Percentiles rank a stretch among this genome's conserved stretches.
Evolutionary conservation across 2,329 filamentous ascomycete species (phyloP).

Genomic region (Sclerotinia nivalis): DNA sequence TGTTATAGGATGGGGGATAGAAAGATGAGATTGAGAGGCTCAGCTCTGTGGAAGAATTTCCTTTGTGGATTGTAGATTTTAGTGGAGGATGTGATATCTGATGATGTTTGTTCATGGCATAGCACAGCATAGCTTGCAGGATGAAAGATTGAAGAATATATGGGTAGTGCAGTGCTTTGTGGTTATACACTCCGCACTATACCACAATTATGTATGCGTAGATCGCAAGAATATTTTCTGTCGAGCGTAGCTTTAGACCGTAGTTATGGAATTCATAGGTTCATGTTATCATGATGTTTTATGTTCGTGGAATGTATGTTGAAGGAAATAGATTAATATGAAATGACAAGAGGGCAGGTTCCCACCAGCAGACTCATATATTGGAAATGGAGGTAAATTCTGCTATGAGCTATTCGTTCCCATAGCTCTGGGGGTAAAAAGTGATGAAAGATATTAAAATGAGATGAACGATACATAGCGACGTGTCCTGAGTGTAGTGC

Average conservation of each 20-base stretch:
- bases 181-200: background rate
- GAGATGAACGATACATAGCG: too few species aligned
- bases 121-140: background rate
- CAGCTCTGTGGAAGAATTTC: background rate
- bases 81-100: background rate
- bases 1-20: slow-evolving; percentile 6
- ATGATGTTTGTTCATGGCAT: background rate
- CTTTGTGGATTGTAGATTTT: slow-evolving; percentile 6
- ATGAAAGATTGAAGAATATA: background rate
- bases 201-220: background rate
- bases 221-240: background rate
- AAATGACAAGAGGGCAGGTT: too few species aligned
- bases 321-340: too few species aligned
- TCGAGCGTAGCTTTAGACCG: background rate
- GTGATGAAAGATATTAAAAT: too few species aligned
- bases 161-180: background rate
- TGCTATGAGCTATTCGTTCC: too few species aligned
- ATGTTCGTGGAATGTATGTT: background rate
- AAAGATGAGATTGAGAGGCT: background rate
- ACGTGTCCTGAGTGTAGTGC: too few species aligned
- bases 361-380: too few species aligned
- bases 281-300: background rate
- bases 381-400: too few species aligned
- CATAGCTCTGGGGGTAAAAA: too few species aligned
- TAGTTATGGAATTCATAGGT: too few species aligned